Evolutionary conservation across 2,329 filamentous ascomycete species (phyloP), one percentile per base, ranked within the genome.

Genomic region (Purpureocillium takamizusanense): DNA sequence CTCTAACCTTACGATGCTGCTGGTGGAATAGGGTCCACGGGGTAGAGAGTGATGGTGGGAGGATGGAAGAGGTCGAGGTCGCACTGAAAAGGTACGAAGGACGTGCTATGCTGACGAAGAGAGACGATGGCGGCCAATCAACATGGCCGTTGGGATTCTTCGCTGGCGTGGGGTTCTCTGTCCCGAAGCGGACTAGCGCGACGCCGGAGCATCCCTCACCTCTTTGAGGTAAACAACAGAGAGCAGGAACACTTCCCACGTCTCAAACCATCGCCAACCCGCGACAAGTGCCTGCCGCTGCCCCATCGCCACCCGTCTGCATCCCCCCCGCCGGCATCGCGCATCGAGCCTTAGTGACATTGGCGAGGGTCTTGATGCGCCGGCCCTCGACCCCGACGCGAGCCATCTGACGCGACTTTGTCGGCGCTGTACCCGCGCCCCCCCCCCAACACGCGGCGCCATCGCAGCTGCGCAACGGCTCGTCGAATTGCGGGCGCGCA

Each of bases 141-240:
- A 32, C 17, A 15, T n/a, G 13, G 11, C 9, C 14, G n/a, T 23
- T 32, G 29, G 15, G 6, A 29, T 17, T 29, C 37, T 14, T 21
- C 12, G 17, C 29, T 21, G 30, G 27, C 21, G 35, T 30, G 41
- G 41, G 35, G 33, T 31, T 7, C 25, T 21, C n/a, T 28, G 15
- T 40, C 41, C 9, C 29, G 38, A 46, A 33, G 13, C 21, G 38
- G 45, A 5, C 39, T 47, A 47, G 45, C 31, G 41, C 16, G 5
- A 8, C 21, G 8, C 4, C 13, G 28, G 31, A 31, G 36, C 27
- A 27, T 33, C 35, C 36, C 17, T 38, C 30, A 36, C 36, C 39
- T 34, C 25, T 25, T 32, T 14, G 18, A 44, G 38, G 42, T 47
- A 47, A 47, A 47, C 45, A 47, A 46, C 40, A 42, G 35, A 12